Conservation (phyloP, 2,329 filamentous ascomycete species). For the Colletotrichum ledebouriae region DNA sequence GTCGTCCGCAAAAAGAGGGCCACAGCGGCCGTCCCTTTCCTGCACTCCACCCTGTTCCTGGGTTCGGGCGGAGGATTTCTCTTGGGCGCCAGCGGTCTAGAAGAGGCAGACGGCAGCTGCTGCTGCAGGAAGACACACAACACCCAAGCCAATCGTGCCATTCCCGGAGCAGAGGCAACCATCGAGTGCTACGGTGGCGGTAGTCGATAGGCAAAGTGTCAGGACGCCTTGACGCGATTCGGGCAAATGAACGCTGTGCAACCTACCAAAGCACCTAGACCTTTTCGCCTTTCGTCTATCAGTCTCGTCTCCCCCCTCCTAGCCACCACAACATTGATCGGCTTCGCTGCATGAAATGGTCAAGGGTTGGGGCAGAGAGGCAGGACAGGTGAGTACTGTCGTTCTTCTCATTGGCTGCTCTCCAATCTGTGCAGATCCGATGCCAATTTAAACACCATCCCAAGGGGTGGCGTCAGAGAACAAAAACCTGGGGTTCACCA, state of each 20-base stretch:
- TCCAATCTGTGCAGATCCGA: conserved; percentile 11
- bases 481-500: conserved; percentile 29
- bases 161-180: conserved; percentile 18
- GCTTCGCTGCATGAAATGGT: conserved; percentile 18
- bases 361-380: conserved; percentile 29
- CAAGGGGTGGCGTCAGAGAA: conserved; percentile 35
- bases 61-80: conserved; percentile 14
- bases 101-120: conserved; percentile 18
- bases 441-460: conserved; percentile 30
- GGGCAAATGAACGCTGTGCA: conserved; percentile 7
- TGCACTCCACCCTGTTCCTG: conserved; percentile 25
- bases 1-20: conserved; percentile 31
- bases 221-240: neutral
- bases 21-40: conserved; percentile 35
- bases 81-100: neutral
- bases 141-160: conserved; percentile 11
- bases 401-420: conserved; percentile 24
- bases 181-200: conserved; percentile 35
- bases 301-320: conserved; percentile 18
- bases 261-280: conserved; percentile 17
- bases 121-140: conserved; percentile 19
- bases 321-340: conserved; percentile 29
- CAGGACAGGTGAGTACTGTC: conserved; percentile 13
- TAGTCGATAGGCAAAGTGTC: conserved; percentile 8
- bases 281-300: conserved; percentile 11